Evolutionary conservation across 805 yeast species (phyloP).

Genomic region (Kodamaea nitidulidarum): DNA sequence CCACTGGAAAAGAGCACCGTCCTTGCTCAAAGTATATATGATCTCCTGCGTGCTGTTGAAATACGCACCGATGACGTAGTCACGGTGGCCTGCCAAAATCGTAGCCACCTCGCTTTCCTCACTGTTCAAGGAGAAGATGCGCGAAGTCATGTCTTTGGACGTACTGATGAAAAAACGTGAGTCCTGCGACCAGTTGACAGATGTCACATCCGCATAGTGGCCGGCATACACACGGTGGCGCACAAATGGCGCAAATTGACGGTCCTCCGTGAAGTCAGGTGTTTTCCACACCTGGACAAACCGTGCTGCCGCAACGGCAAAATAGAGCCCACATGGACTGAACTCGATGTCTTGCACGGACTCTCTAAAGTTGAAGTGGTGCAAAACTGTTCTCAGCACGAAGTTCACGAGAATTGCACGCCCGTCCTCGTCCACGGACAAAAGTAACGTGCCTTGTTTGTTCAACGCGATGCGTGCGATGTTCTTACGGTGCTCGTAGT

Average conservation of each 20-base stretch:
- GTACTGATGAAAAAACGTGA: constrained; percentile 83
- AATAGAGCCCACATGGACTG: constrained; percentile 82
- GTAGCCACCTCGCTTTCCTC: constrained; percentile 70
- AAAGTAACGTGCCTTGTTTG: constrained; percentile 70
- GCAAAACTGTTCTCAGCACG: constrained; percentile 75
- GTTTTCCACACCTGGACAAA: constrained; percentile 92
- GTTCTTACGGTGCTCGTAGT: constrained; percentile 88
- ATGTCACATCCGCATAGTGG: constrained; percentile 76
- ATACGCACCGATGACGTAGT: constrained; percentile 81
- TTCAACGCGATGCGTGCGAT: constrained; percentile 77
- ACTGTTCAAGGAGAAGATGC: constrained; percentile 71
- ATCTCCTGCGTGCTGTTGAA: constrained; percentile 85
- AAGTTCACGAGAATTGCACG: constrained; percentile 89
- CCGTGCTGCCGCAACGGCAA: constrained; percentile 81
- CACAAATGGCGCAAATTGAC: constrained; percentile 95
- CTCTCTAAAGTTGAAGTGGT: constrained; percentile 90
- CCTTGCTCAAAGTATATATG: constrained; percentile 87
- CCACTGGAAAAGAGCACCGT: constrained; percentile 94
- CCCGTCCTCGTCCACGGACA: constrained; percentile 88
- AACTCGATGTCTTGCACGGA: constrained; percentile 70
- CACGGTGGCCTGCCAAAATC: constrained; percentile 90
- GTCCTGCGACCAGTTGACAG: constrained; percentile 86
- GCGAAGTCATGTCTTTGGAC: constrained; percentile 85
- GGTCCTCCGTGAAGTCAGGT: constrained; percentile 72
- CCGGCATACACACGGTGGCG: constrained; percentile 90